Base-by-base conservation (phyloP, 345 rosid genomes). In the Camelina hispida region DNA sequence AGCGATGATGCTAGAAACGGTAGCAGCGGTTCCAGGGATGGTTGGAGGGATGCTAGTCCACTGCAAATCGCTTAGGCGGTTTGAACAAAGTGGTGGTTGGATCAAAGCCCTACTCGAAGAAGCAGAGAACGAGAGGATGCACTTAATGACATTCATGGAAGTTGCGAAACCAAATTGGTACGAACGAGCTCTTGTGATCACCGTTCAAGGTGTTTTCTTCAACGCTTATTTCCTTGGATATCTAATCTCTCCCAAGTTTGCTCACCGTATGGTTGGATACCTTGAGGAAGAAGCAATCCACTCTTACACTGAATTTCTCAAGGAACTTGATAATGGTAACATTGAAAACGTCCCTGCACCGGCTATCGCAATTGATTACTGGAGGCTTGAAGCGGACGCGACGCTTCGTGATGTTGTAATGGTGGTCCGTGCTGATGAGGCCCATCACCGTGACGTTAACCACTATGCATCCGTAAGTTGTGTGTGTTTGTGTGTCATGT, bases 121-220 rank as follows among this genome's bases (percentile, higher is more conserved):
- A 73, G 92, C 97, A 0, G 97, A 91, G 89, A 87, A 91, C 54
- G 95, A 89, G 68, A 84, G 97, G 7, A 91, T 91, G 97, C 97
- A 91, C 50, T 80, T 89, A 4, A 91, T 91, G 97, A 91, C 95
- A 9, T 91, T 91, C 86, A 91, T 91, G 91, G 95, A 91, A 81
- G 89, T 91, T 0, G 74, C 91, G 0, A 56, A 87, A 68, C 97
- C 95, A 0, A 82, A 67, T 7, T 87, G 93, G 94, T 91, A 91
- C 58, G 91, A 87, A 62, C 77, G 94, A 3, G 94, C 91, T 0
- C 85, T 91, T 0, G 91, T 91, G 35, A 75, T 91, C 58, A 32
- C 85, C 0, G 93, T 89, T 11, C 93, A 89, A 73, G 92, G 93
- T 6, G 77, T 86, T 25, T 91, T 89, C 88, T 89, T 87, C 87